Conservation (phyloP, 495 filamentous ascomycete species). For the Xanthoparmelia taractica region DNA sequence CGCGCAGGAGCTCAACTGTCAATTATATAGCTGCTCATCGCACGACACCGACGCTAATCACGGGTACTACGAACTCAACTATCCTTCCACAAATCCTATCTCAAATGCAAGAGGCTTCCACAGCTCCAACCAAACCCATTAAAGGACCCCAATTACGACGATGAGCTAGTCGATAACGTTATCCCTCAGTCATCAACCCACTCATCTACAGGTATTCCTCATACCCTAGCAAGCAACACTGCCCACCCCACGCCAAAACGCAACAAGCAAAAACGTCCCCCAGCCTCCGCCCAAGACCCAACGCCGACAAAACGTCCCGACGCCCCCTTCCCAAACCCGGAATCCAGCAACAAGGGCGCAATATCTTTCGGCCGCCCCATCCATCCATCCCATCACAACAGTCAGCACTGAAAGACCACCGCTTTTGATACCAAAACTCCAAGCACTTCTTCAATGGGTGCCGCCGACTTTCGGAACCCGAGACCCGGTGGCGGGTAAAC, state of each 20-base stretch:
- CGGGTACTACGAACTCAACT: not conserved
- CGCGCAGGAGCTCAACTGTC: not conserved
- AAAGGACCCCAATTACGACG: not conserved
- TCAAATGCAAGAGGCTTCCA: not conserved
- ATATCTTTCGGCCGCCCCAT: not conserved
- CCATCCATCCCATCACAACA: not conserved
- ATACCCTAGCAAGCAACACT: not conserved
- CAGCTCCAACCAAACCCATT: not conserved
- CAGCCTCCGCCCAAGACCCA: conserved; percentile 1
- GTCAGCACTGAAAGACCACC: conserved; percentile 13
- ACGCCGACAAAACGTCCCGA: not conserved
- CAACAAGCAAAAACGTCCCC: not conserved
- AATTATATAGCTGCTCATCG: not conserved
- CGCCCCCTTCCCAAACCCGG: not conserved
- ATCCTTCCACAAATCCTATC: not conserved
- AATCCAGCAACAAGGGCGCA: not conserved
- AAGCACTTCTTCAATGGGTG: conserved; percentile 1
- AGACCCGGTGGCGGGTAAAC: not conserved
- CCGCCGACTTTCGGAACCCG: not conserved
- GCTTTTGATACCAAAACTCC: not conserved
- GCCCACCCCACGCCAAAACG: not conserved
- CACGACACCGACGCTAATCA: not conserved
- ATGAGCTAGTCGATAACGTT: not conserved
- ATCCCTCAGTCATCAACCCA: not conserved
- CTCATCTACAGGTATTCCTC: not conserved